A percentile compares a stretch with the other conserved stretches of the same genome.
These are phyloP conservation scores for Trichoderma sp. DNA, from an alignment of 2,329 filamentous ascomycete species.

Conservation along the genomic window DNA sequence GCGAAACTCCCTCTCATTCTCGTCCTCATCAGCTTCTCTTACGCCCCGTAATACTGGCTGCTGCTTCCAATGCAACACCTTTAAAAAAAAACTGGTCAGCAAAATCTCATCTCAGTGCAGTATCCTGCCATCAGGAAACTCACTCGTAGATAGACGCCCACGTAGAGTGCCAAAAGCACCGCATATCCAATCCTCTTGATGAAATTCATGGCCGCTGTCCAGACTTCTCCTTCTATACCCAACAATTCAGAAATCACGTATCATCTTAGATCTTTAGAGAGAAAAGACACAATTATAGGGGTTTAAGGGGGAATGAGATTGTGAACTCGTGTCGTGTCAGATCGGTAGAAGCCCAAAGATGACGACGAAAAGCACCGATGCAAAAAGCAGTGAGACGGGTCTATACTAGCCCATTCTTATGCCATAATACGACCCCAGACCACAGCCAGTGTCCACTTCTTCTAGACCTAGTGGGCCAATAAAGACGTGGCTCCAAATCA, in stretches of 20 bases:
- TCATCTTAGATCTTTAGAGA: not conserved
- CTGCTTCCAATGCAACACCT: conserved; percentile 4
- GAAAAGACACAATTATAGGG: no score
- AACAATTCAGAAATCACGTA: not conserved
- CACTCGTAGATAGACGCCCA: conserved; percentile 9
- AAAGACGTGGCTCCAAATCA: not conserved
- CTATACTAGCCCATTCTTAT: not conserved
- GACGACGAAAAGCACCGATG: not conserved
- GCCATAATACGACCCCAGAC: not conserved
- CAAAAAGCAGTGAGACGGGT: not conserved
- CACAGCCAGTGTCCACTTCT: not conserved
- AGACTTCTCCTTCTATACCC: not conserved
- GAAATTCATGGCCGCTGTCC: not conserved
- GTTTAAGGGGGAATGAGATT: not conserved
- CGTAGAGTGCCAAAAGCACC: conserved; percentile 15
- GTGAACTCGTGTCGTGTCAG: not conserved
- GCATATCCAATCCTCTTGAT: conserved; percentile 7
- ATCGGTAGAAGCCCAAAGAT: not conserved
- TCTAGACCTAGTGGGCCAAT: not conserved
- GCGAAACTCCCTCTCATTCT: not conserved
- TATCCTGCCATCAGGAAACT: not conserved
- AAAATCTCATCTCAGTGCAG: not conserved
- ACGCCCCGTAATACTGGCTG: not conserved
- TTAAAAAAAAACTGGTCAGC: not conserved
- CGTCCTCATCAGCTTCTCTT: not conserved